Percentiles rank a stretch among this genome's conserved stretches.
These are phyloP conservation scores for Tetracladium maxilliforme DNA, from an alignment of 2,329 filamentous ascomycete species.

Conservation along the genomic window DNA sequence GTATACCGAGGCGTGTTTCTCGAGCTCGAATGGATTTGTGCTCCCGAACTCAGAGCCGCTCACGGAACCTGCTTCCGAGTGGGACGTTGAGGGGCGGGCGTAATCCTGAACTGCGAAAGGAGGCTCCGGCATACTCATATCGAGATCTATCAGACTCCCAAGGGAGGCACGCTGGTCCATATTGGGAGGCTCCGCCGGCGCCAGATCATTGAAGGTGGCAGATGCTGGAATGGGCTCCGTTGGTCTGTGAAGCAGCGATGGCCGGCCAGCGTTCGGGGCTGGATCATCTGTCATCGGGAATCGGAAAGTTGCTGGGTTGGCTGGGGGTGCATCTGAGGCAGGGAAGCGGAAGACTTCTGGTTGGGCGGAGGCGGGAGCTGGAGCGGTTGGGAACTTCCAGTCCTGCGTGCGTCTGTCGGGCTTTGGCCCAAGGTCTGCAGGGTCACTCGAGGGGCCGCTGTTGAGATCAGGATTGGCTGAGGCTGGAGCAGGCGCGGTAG, in stretches of 20 bases:
- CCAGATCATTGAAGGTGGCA: slow-evolving; percentile 26
- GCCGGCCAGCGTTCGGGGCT: slow-evolving; percentile 17
- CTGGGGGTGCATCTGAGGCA: slow-evolving; percentile 18
- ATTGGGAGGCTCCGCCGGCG: slow-evolving; percentile 17
- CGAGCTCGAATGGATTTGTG: slow-evolving; percentile 45
- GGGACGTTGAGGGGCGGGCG: slow-evolving; percentile 37
- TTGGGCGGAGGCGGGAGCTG: slow-evolving; percentile 34
- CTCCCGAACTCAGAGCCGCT: slow-evolving; percentile 39
- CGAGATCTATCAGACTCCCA: slow-evolving; percentile 32
- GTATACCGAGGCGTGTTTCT: slow-evolving; percentile 45
- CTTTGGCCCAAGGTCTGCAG: slow-evolving; percentile 36
- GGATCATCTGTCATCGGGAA: slow-evolving; percentile 6
- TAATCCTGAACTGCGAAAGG: slow-evolving; percentile 8
- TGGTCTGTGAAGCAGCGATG: slow-evolving; percentile 30
- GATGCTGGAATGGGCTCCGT: slow-evolving; percentile 38
- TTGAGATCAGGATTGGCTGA: slow-evolving; percentile 29
- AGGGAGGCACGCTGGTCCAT: slow-evolving; percentile 10
- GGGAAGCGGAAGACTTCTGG: slow-evolving; percentile 36
- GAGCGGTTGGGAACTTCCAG: slow-evolving; percentile 43
- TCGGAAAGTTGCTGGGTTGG: too few species aligned
- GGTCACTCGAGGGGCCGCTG: slow-evolving; percentile 40
- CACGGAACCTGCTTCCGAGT: slow-evolving; percentile 45
- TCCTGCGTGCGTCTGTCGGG: slow-evolving; percentile 35
- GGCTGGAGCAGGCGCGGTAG: slow-evolving; percentile 33
- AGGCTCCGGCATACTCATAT: slow-evolving; percentile 35